Evolutionary conservation across 139 green algal genomes (phyloP).

Genomic region (Zygnema circumcarinatum): DNA sequence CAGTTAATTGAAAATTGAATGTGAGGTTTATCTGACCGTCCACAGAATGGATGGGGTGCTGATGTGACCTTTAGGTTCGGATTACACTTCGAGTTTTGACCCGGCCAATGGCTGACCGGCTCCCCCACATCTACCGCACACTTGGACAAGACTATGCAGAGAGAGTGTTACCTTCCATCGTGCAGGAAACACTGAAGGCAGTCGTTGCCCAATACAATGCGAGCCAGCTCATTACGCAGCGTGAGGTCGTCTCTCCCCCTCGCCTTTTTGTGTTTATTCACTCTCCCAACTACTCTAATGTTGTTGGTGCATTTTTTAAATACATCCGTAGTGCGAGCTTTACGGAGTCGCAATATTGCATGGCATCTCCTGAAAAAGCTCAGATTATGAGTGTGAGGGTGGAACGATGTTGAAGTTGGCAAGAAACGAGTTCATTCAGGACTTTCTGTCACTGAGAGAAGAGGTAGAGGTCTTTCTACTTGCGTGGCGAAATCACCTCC

Average conservation of each 20-base stretch:
- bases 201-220: slow-evolving; percentile 99
- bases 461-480: too few species aligned
- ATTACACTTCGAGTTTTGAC: slow-evolving; percentile 97
- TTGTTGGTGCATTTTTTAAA: background rate
- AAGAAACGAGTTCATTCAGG: too few species aligned
- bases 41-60: too few species aligned
- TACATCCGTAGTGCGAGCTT: too few species aligned
- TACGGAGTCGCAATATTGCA: too few species aligned
- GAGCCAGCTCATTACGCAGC: slow-evolving; percentile 94
- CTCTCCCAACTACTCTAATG: background rate
- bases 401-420: too few species aligned
- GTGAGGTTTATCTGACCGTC: too few species aligned
- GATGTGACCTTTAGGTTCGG: slow-evolving; percentile 76
- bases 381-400: too few species aligned
- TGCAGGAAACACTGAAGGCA: slow-evolving; percentile 95
- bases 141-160: slow-evolving; percentile 93
- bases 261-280: background rate
- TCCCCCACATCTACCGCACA: slow-evolving; percentile 94
- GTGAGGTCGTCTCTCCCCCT: slow-evolving; percentile 72
- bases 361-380: too few species aligned
- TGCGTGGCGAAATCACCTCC: too few species aligned
- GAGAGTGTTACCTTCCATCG: slow-evolving; percentile 96
- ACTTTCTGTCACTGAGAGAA: too few species aligned
- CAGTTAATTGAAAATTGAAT: too few species aligned
- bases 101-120: slow-evolving; percentile 78